Base-by-base conservation (phyloP, 768 basidiomycete species). In the Kwoniella shandongensis region DNA sequence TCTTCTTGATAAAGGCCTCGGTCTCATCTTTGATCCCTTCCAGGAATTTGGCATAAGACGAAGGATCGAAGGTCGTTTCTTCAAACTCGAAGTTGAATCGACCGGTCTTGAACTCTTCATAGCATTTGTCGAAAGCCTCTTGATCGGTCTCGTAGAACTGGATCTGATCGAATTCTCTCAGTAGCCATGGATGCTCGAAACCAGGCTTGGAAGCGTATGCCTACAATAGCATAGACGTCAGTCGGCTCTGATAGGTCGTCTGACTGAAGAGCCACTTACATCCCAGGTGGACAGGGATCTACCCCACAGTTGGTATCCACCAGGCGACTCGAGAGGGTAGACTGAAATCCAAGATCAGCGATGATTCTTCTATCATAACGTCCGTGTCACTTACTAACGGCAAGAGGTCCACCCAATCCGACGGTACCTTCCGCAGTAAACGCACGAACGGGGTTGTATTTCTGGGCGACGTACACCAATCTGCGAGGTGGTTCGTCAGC, bases 401-500 rank as follows among this genome's bases (percentile, higher is more conserved):
- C 81, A 3, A 86, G 81, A 0, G 83, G 80, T 0, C 86, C 86
- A 1, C 85, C 86, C 20, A 86, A 83, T 0, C 85, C 86, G n/a
- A 87, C 80, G 0, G 86, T 85, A 11, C 86, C 86, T 82, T 85
- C 67, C 0, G 85, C 84, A 0, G 86, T 88, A 57, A 79, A 85
- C 0, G 85, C 85, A 7, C 86, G 77, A 0, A 85, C 85, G 0
- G 86, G 86, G 53, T 88, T 88, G 84, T 87, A 86, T 72, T 88
- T 88, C 57, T 87, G 86, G 0, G 83, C 85, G 4, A 84, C 79
- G 39, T 66, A 69, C 8, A 66, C 56, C 0, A 88, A 71, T 35
- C 85, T 78, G 56, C 81, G 82, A 27, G 83, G 77, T 7, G 83
- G 83, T 65, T n/a, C n/a, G n/a, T n/a, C n/a, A n/a, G n/a, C n/a